Evolutionary conservation across 108 stramenopile genomes (phyloP).

Genomic region (Discostella stelligeroides): DNA sequence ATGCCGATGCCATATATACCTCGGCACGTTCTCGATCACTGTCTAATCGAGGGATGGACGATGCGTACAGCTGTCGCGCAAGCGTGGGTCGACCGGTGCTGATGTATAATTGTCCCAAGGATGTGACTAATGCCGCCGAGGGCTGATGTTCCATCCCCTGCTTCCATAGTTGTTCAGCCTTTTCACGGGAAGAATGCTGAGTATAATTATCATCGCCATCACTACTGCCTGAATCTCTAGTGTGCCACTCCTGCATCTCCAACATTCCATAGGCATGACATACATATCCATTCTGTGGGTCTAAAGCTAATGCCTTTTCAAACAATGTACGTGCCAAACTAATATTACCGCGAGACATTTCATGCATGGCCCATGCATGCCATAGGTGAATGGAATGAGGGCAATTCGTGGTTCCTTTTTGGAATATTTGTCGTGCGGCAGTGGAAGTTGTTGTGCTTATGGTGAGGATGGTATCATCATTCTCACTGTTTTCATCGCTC

Average conservation of each 20-base stretch:
- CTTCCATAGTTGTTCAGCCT: conserved; percentile 59
- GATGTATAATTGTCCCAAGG: conserved; percentile 65
- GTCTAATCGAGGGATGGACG: conserved; percentile 35
- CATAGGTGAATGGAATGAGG: conserved; percentile 70
- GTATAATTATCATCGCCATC: background rate
- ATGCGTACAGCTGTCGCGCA: conserved; percentile 60
- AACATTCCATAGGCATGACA: conserved; percentile 80
- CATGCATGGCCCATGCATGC: conserved; percentile 85
- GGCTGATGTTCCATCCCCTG: conserved; percentile 51
- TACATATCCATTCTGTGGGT: conserved; percentile 76
- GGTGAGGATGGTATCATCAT: background rate
- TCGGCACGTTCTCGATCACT: conserved; percentile 68
- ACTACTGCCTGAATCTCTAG: conserved; percentile 33
- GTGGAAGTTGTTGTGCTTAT: background rate
- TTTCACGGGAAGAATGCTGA: background rate
- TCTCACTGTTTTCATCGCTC: conserved; percentile 36
- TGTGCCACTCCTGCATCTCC: conserved; percentile 43
- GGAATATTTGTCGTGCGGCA: conserved; percentile 62
- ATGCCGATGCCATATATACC: conserved; percentile 74
- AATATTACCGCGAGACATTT: conserved; percentile 55
- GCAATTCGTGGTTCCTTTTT: conserved; percentile 58
- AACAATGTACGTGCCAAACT: conserved; percentile 60
- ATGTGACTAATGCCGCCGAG: conserved; percentile 83
- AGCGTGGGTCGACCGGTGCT: conserved; percentile 27
- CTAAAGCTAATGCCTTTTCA: conserved; percentile 63